phyloP scores from a whole-genome alignment of 75 land plant genomes.

The Selaginella moellendorffii region DNA sequence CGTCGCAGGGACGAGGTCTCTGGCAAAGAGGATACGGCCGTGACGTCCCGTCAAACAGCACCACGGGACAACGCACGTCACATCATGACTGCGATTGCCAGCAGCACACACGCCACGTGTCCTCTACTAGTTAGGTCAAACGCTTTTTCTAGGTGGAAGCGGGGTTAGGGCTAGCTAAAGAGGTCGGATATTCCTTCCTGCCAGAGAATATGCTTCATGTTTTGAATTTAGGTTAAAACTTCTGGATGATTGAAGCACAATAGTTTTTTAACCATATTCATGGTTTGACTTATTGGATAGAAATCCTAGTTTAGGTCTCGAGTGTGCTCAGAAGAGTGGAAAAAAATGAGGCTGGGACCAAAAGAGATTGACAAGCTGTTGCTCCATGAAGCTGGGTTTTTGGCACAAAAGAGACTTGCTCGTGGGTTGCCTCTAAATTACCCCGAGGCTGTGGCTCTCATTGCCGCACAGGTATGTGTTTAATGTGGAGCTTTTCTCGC shows the following conservation, averaged over 20 bases:
- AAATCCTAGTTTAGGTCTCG: too few species aligned
- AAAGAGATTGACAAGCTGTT: constrained; percentile 73
- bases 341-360: constrained; percentile 71
- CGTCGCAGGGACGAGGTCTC: neutral
- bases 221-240: too few species aligned
- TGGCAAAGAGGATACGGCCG: too few species aligned
- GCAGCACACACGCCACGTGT: neutral
- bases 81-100: neutral
- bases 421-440: constrained; percentile 80
- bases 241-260: too few species aligned
- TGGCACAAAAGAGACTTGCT: constrained; percentile 90
- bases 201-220: too few species aligned
- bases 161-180: too few species aligned
- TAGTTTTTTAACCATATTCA: too few species aligned
- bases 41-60: neutral
- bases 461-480: constrained; percentile 71
- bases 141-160: too few species aligned
- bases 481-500: neutral
- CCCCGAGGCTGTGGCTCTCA: constrained; percentile 80
- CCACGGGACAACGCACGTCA: neutral
- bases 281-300: too few species aligned
- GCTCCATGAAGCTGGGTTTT: constrained; percentile 64
- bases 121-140: neutral
- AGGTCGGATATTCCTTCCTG: too few species aligned
- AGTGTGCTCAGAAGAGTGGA: too few species aligned